These are phyloP conservation scores for Sistotremastrum niveocremeum DNA, from an alignment of 768 basidiomycete species.

Conservation along the genomic window DNA sequence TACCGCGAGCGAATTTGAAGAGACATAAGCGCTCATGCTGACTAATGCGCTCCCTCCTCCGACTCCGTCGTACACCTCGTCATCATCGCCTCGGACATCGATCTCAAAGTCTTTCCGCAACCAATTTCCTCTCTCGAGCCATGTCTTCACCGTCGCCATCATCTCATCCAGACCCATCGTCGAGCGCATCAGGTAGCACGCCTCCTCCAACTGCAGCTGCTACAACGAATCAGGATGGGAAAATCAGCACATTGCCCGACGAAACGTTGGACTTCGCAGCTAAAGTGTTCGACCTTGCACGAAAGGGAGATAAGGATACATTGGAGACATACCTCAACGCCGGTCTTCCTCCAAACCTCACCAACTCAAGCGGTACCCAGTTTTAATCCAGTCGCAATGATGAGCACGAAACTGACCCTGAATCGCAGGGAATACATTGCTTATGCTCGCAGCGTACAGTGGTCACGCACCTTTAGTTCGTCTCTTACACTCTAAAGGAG, in stretches of 20 bases:
- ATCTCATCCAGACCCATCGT: too few species aligned
- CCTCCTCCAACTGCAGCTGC: too few species aligned
- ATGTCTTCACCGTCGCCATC: too few species aligned
- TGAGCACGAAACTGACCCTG: background rate
- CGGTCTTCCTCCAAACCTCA: constrained; percentile 59
- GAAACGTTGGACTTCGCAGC: constrained; percentile 39
- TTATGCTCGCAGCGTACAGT: constrained; percentile 68
- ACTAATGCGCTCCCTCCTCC: too few species aligned
- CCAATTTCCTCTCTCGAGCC: too few species aligned
- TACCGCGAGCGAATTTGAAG: too few species aligned
- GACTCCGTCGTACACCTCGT: too few species aligned
- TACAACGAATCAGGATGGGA: too few species aligned
- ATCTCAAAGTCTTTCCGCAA: too few species aligned
- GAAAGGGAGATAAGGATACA: constrained; percentile 37
- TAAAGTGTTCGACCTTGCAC: constrained; percentile 64
- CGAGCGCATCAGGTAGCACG: too few species aligned
- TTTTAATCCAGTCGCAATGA: background rate
- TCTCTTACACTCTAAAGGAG: constrained; percentile 40
- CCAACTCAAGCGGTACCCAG: constrained; percentile 49
- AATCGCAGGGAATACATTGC: constrained; percentile 51
- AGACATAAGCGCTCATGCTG: too few species aligned
- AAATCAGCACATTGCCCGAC: constrained; percentile 9
- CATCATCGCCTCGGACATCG: too few species aligned
- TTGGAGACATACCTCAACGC: constrained; percentile 50
- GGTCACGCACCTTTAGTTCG: constrained; percentile 44